Base-by-base conservation (phyloP, 768 basidiomycete species). In the Trametes meyenii region DNA sequence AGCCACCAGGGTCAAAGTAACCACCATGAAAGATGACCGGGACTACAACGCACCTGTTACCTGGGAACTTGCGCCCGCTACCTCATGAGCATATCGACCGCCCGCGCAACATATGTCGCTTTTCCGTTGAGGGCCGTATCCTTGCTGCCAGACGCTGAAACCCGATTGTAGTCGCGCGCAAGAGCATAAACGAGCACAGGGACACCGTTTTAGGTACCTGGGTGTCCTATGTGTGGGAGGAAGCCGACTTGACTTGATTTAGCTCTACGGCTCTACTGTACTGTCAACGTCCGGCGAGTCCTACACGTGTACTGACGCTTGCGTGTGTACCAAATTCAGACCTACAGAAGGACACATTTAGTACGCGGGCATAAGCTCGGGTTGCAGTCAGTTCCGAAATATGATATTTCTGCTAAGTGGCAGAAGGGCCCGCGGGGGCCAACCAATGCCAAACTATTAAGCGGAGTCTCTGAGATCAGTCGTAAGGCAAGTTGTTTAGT, bases 1-100 rank as follows among this genome's bases (percentile, higher is more conserved):
- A 78, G 82, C 80, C 82, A 38, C 2, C 21, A 12, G 21, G 24
- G 3, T 23, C 11, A 23, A 21, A 2, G 21, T 2, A 24, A 21
- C 45, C 13, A 38, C 6, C 4, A 54, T 19, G 5, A 26, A 35
- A 45, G 8, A 16, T 19, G 10, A 69, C 80, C 70, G 55, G 79
- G 80, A 68, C 83, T 83, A 48, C 83, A 83, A 2, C 83, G 83
- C 43, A 83, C n/a, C n/a, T n/a, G n/a, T n/a, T n/a, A n/a, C n/a
- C n/a, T 73, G 67, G 85, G 78, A 26, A 78, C 72, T 55, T 82
- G 79, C 3, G 81, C 81, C 53, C 73, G 71, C 60, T 76, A 68
- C 1, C 77, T 80, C n/a, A 82, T 74, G 3, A 77, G 69, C 80
- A 84, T 84, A 62, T 84, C 83, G 43, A 83, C 65, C 44, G 78